Evolutionary conservation across 2,329 filamentous ascomycete species (phyloP).

Genomic region (Nothopassalora personata): DNA sequence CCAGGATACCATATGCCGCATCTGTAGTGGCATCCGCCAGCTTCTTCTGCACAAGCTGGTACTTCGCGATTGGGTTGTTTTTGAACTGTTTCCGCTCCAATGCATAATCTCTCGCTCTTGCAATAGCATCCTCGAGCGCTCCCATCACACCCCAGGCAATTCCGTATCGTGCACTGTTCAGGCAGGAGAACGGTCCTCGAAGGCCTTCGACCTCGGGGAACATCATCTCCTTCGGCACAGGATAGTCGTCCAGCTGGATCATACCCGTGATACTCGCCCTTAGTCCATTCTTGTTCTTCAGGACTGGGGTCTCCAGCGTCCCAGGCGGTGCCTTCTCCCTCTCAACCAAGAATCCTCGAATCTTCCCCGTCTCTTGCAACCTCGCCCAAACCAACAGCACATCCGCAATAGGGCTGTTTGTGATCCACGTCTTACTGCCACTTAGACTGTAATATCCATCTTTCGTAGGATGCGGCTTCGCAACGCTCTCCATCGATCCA

Average conservation of each 20-base stretch:
- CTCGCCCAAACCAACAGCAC: conserved; percentile 89
- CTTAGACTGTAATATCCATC: conserved; percentile 74
- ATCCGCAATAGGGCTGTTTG: conserved; percentile 85
- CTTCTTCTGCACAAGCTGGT: conserved; percentile 98
- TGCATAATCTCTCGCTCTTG: conserved; percentile 76
- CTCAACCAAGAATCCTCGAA: conserved; percentile 87
- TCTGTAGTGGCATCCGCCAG: conserved; percentile 88
- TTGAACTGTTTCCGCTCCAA: conserved; percentile 95
- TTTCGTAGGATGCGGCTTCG: conserved; percentile 78
- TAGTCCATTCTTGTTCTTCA: conserved; percentile 94
- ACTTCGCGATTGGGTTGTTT: conserved; percentile 87
- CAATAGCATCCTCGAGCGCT: conserved; percentile 85
- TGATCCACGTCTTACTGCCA: conserved; percentile 91
- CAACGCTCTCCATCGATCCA: conserved; percentile 81
- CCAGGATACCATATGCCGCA: conserved; percentile 83
- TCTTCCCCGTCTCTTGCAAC: conserved; percentile 84
- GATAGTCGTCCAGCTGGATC: conserved; percentile 90
- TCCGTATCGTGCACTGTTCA: conserved; percentile 89
- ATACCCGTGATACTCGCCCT: conserved; percentile 93
- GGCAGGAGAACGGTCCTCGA: conserved; percentile 81
- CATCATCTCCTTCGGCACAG: conserved; percentile 87
- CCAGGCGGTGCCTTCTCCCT: conserved; percentile 77
- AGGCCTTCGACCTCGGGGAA: conserved; percentile 85
- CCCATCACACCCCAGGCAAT: conserved; percentile 94
- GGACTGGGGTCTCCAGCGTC: conserved; percentile 81